These are phyloP conservation scores for Scytalidium lignicola DNA, from an alignment of 2,329 filamentous ascomycete genomes.

Conservation along the genomic window DNA sequence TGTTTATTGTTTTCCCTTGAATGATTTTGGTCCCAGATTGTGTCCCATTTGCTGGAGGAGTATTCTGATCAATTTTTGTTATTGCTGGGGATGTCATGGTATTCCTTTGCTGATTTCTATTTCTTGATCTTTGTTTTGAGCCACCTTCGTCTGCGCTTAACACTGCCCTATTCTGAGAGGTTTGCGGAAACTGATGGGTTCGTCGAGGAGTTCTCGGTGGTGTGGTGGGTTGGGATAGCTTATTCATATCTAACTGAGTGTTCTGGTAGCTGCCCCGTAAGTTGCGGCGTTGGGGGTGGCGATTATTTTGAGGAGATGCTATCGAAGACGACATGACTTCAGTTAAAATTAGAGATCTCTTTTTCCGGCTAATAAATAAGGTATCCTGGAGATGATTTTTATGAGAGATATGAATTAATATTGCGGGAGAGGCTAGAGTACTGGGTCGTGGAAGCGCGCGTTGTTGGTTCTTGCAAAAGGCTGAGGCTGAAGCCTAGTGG, in stretches of 20 bases:
- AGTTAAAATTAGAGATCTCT: constrained; percentile 39
- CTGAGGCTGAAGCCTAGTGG: constrained; percentile 17
- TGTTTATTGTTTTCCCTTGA: constrained; percentile 36
- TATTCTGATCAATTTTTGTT: constrained; percentile 18
- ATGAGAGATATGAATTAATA: too few relatives aligned
- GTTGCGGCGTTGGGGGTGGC: constrained; percentile 40
- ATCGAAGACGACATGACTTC: constrained; percentile 17
- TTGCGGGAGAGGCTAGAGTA: too few relatives aligned
- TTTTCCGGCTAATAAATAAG: constrained; percentile 44
- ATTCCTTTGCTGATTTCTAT: constrained; percentile 27
- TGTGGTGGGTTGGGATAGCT: constrained; percentile 21
- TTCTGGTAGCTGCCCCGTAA: constrained; percentile 34
- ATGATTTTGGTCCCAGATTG: constrained; percentile 17
- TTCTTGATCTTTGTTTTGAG: constrained; percentile 25
- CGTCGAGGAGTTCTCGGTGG: constrained; percentile 29
- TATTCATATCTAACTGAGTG: constrained; percentile 16
- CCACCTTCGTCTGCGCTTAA: constrained; percentile 17
- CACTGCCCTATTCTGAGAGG: constrained; percentile 13
- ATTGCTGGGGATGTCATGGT: constrained; percentile 22
- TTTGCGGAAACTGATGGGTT: constrained; percentile 10
- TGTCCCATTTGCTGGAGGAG: constrained; percentile 19
- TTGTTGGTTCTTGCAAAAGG: too few relatives aligned
- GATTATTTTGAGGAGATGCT: constrained; percentile 28
- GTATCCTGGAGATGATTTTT: too few relatives aligned
- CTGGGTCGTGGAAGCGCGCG: too few relatives aligned